Base-by-base conservation (phyloP, 345 rosid species). In the Eucalyptus marginata region DNA sequence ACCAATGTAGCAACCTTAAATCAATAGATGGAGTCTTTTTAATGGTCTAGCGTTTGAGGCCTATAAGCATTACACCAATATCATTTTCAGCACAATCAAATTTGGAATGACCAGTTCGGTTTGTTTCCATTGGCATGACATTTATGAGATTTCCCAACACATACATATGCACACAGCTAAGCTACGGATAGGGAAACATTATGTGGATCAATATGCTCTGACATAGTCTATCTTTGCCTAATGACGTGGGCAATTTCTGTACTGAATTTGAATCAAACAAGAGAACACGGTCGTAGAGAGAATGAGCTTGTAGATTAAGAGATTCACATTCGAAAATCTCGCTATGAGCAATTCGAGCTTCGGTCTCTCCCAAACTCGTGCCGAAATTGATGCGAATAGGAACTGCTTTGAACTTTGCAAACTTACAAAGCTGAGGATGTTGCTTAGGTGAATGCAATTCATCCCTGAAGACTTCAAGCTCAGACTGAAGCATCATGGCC, bases 101-200 rank as follows among this genome's bases (percentile, higher is more conserved):
- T 10, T 2, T 10, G 14, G 13, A 2, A 25, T 58, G n/a, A 58
- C n/a, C 66, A 3, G 2, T 58, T 25, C 3, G 2, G 7, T 6
- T 58, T 58, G n/a, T 58, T 25, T 58, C n/a, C 14, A 2, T 58
- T 9, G 66, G 66, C n/a, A 25, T 58, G 66, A 25, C 66, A 58
- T 25, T 5, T 25, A 25, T 4, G 66, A 25, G 66, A 3, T 58
- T 6, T 6, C 7, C n/a, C 7, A 25, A 1, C 66, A 58, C 66
- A 58, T 25, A 5, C 7, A 58, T 11, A 11, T 9, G 13, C 66
- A 25, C 64, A 5, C 3, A 56, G 6, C 3, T 22, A 13, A 58
- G 29, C 3, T 24, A 24, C 4, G 2, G 9, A 49, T 49, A 49
- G 51, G 51, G 51, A 49, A 49, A 49, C 0, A 2, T 49, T 49